A percentile compares a stretch with the other conserved stretches of the same genome.
phyloP scores from a whole-genome alignment of 2,329 filamentous ascomycete genomes.

The Penicillium italicum region DNA sequence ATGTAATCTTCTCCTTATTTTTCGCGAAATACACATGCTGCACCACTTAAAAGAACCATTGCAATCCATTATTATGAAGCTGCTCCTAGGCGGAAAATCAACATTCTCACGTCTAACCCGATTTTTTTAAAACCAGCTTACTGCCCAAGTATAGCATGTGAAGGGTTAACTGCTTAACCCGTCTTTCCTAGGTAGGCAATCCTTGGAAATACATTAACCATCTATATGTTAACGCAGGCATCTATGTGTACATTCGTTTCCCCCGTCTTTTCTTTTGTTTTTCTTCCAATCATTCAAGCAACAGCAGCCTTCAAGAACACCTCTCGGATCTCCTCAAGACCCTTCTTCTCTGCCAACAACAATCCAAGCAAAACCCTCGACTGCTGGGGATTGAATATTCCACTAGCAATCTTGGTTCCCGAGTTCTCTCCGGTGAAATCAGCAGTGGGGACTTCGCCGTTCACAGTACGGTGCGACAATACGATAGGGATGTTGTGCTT shows the following conservation, averaged over 20 bases:
- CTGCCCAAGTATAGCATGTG: background rate
- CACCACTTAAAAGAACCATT: background rate
- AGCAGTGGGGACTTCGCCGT: slow-evolving; percentile 25
- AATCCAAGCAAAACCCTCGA: slow-evolving; percentile 9
- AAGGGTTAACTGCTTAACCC: background rate
- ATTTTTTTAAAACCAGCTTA: background rate
- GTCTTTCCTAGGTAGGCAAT: background rate
- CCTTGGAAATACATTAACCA: too few species aligned
- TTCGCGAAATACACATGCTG: slow-evolving; percentile 3
- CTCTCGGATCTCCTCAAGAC: slow-evolving; percentile 8
- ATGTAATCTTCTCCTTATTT: slow-evolving; percentile 32
- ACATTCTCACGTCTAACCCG: too few species aligned
- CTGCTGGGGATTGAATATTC: slow-evolving; percentile 16
- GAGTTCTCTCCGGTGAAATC: slow-evolving; percentile 9
- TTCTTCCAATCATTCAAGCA: background rate
- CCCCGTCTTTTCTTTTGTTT: background rate
- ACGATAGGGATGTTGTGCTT: slow-evolving; percentile 22
- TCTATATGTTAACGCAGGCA: background rate
- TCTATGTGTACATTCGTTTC: background rate
- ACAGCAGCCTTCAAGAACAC: slow-evolving; percentile 8
- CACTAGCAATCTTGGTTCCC: slow-evolving; percentile 20
- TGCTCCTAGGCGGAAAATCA: background rate
- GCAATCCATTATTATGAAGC: background rate
- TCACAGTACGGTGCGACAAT: slow-evolving; percentile 23
- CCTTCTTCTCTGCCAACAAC: slow-evolving; percentile 12